Base-by-base conservation (phyloP, 495 filamentous ascomycete species). In the Penicillium pancosmium region DNA sequence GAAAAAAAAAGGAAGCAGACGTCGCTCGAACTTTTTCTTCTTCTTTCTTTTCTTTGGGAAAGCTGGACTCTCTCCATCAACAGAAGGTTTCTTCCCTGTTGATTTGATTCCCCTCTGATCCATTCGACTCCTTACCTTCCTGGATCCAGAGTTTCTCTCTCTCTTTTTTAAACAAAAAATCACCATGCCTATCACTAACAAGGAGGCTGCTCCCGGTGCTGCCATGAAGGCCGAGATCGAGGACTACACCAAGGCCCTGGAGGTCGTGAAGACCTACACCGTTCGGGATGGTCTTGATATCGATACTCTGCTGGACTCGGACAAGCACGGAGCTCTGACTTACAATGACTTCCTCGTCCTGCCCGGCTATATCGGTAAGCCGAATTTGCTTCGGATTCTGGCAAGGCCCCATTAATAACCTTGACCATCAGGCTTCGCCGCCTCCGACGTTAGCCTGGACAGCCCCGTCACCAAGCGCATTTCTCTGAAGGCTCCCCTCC, bases 381-480 rank as follows among this genome's bases (percentile, higher is more conserved):
- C 52, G 54, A 60, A 35, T 49, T 52, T 47, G 43, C 23, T 52
- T 56, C 46, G 52, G 15, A 27, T 12, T 16, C 23, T 55, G 46
- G 47, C 18, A 47, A 60, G 40, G 49, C 56, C 61, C 60, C 43
- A 49, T 46, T 23, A 40, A 55, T 21, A 54, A 44, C 33, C 53
- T 47, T 55, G 53, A 54, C 44, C 60, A 54, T 65, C 51, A 87
- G 86, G 85, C 69, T 99, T 99, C 76, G 86, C 94, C 55, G 93
- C 95, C 56, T 92, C 91, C 44, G 90, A 91, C 64, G 95, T 98
- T 54, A 78, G 77, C 51, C 88, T 98, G 47, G 94, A 97, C 53
- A 91, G 93, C 16, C 91, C 90, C 40, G 84, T 99, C 60, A 98
- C 94, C 61, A 96, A 92, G 84, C 86, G 91, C 63, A 93, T 98